Base-by-base conservation (phyloP, 2,329 filamentous ascomycete species). In the Claviceps digitariae region DNA sequence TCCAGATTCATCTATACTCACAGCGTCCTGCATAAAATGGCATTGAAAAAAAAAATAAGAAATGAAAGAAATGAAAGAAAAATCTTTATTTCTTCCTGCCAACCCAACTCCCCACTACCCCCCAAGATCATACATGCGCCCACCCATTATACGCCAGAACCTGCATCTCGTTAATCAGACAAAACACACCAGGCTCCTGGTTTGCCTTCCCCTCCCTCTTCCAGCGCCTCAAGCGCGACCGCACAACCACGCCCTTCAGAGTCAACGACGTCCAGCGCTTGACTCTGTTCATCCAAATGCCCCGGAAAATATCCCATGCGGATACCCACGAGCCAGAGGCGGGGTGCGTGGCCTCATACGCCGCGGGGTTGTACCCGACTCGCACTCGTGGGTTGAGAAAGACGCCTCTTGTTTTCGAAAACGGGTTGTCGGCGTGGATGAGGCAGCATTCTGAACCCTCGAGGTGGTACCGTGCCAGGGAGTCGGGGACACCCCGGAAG, bases 391-490 rank as follows among this genome's bases (percentile, higher is more conserved):
- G 83, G 63, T 89, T 89, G 41, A 88, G 62, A 64, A 74, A 88
- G 6, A 87, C 79, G 50, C 84, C 81, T 52, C 67, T 58, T 6
- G 66, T 65, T 53, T 62, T 62, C 5, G 74, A 74, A 4, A 82
- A 67, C 1, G 78, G 78, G 59, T 87, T 88, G 61, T 88, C 85
- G 2, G 80, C 79, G 62, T 88, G 85, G 52, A 88, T 81, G 51
- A 90, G 76, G 66, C 87, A 90, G 70, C 86, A 90, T 67, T 90
- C 86, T 15, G 81, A 86, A n/a, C 75, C 86, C 66, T 90, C 87
- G 27, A 90, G 72, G 61, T 87, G 84, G 27, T 71, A 61, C 8
- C 66, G 61, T 2, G 79, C 80, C 1, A 91, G 76, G 4, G 74
- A 75, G 61, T 87, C 83, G 0, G 78, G 63, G 23, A 86, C 72